These are phyloP conservation scores for Calonectria hongkongensis DNA, from an alignment of 2,329 filamentous ascomycete species.

Conservation along the genomic window DNA sequence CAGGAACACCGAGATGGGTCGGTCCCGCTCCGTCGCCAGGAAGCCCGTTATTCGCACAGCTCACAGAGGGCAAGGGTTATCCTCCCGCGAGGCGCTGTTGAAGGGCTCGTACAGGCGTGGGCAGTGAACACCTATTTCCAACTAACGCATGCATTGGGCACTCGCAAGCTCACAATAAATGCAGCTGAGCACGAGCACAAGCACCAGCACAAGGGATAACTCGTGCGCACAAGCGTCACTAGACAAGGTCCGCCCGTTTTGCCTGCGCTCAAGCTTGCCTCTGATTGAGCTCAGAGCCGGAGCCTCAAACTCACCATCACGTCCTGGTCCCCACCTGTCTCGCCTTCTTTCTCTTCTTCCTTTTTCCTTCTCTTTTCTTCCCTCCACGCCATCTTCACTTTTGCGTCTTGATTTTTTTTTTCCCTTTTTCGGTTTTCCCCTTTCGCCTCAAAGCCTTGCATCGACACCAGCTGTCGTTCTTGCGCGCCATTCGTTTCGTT, in stretches of 20 bases:
- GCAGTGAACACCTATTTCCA: slow-evolving; percentile 1
- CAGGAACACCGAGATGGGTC: slow-evolving; percentile 30
- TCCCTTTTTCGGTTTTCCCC: slow-evolving; percentile 33
- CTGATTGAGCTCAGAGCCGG: slow-evolving; percentile 8
- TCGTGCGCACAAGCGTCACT: slow-evolving; percentile 3
- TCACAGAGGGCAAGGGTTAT: slow-evolving; percentile 18
- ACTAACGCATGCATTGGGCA: slow-evolving; percentile 24
- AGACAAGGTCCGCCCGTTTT: slow-evolving; percentile 19
- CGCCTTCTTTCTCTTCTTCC: slow-evolving; percentile 18
- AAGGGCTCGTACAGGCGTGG: not conserved
- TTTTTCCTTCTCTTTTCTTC: slow-evolving; percentile 33
- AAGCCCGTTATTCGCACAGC: slow-evolving; percentile 22
- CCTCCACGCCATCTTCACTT: slow-evolving; percentile 35
- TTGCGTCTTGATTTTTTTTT: slow-evolving; percentile 45
- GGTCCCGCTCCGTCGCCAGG: slow-evolving; percentile 32
- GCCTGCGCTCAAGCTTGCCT: slow-evolving; percentile 18
- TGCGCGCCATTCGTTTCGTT: slow-evolving; percentile 34
- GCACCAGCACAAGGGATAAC: slow-evolving; percentile 8
- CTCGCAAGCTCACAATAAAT: slow-evolving; percentile 15
- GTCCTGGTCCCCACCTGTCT: slow-evolving; percentile 26
- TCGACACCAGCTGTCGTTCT: slow-evolving; percentile 45
- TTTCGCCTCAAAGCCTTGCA: slow-evolving; percentile 43
- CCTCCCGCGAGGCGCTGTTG: slow-evolving; percentile 18
- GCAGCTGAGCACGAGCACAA: slow-evolving; percentile 14
- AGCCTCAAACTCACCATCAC: slow-evolving; percentile 29